phyloP scores from a whole-genome alignment of 176 grass and related monocot genomes.

The Juncus effusus region DNA sequence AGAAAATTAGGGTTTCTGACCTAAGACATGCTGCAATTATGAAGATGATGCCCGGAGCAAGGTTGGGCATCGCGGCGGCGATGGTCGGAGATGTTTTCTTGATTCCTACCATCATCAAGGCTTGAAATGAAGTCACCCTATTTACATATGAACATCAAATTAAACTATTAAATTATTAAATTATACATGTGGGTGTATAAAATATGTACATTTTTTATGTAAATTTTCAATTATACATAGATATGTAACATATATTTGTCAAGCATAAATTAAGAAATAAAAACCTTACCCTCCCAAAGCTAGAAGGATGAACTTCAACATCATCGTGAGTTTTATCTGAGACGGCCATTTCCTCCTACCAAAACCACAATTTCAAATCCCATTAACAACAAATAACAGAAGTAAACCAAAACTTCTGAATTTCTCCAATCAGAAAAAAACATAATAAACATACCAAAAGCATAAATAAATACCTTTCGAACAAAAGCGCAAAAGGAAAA shows the following conservation, averaged over 20 bases:
- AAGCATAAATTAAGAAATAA: not conserved
- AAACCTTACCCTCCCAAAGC: slow-evolving; percentile 53
- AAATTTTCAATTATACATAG: not conserved
- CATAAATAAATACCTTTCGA: slow-evolving; percentile 45
- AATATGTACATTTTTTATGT: not conserved
- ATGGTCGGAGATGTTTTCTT: slow-evolving; percentile 74
- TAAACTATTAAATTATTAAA: not conserved
- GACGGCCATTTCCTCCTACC: slow-evolving; percentile 67
- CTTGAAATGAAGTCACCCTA: slow-evolving; percentile 40
- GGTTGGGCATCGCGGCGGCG: slow-evolving; percentile 64
- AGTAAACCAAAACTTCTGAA: not conserved
- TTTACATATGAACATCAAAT: slow-evolving; percentile 6
- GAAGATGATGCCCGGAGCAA: slow-evolving; percentile 69
- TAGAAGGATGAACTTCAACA: slow-evolving; percentile 47
- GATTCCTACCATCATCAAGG: slow-evolving; percentile 51
- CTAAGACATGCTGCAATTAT: slow-evolving; percentile 50
- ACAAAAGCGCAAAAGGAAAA: slow-evolving; percentile 45
- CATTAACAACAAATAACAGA: not conserved
- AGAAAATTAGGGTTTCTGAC: slow-evolving; percentile 26
- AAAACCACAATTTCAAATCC: not conserved
- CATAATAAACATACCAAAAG: not conserved
- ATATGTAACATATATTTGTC: not conserved
- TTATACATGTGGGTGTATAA: not conserved
- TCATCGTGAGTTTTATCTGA: slow-evolving; percentile 30
- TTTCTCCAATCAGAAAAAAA: too few species aligned